Evolutionary conservation across 306 rosid species (phyloP).

Genomic region (Prunus kanzakura): DNA sequence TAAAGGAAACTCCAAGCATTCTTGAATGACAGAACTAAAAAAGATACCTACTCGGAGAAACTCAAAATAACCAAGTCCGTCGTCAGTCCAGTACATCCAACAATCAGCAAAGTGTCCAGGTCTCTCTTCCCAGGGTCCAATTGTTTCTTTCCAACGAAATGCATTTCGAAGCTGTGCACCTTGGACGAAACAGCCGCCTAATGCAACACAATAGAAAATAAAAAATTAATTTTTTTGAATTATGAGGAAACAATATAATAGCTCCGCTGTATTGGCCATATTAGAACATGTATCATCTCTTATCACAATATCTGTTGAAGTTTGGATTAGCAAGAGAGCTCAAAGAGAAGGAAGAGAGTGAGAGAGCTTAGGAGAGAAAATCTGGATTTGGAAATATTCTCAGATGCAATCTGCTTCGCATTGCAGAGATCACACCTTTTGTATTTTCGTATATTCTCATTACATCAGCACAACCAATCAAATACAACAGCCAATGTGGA

Average conservation of each 20-base stretch:
- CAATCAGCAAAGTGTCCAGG: slow-evolving; percentile 98
- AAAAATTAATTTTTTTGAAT: neutral
- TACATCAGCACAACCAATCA: no score
- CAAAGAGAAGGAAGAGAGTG: no score
- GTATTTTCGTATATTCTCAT: no score
- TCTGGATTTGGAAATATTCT: no score
- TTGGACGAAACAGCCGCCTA: slow-evolving; percentile 95
- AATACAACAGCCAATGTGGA: no score
- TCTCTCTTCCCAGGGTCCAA: slow-evolving; percentile 98
- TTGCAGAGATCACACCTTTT: no score
- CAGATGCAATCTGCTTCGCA: no score
- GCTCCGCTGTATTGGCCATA: neutral
- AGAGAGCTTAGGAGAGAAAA: no score
- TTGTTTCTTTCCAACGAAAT: slow-evolving; percentile 80
- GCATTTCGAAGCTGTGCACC: slow-evolving; percentile 96
- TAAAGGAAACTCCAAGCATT: neutral
- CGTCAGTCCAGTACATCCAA: slow-evolving; percentile 99
- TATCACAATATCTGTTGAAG: neutral
- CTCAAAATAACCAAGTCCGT: slow-evolving; percentile 92
- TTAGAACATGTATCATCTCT: neutral
- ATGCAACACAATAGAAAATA: neutral
- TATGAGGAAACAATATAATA: neutral
- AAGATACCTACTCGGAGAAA: slow-evolving; percentile 70
- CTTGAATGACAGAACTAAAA: neutral
- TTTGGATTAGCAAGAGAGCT: no score